These are phyloP conservation scores for Colletotrichum gigasporum DNA, from an alignment of 2,329 filamentous ascomycete genomes.

Conservation along the genomic window DNA sequence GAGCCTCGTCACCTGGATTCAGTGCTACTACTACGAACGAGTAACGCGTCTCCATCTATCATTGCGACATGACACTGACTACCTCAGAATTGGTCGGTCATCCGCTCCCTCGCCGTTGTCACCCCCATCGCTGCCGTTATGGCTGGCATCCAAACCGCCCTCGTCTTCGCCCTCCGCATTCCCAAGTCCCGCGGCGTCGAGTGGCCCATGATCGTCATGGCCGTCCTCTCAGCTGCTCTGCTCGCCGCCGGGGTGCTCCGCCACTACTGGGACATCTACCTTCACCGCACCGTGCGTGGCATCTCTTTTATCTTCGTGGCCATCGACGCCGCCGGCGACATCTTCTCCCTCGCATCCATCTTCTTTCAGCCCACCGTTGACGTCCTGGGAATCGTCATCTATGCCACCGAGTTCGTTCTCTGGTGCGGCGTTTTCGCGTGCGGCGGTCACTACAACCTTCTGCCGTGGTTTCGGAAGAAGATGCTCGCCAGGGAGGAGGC, in stretches of 20 bases:
- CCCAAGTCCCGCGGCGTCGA: constrained; percentile 52
- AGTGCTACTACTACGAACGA: constrained; percentile 53
- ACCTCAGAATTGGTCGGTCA: constrained; percentile 59
- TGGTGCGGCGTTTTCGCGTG: constrained; percentile 75
- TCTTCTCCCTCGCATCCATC: constrained; percentile 73
- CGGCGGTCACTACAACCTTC: constrained; percentile 71
- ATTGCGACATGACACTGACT: constrained; percentile 3
- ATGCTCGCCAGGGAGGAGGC: constrained; percentile 32
- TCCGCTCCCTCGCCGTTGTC: constrained; percentile 58
- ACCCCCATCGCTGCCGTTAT: constrained; percentile 63
- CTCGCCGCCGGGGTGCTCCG: constrained; percentile 72
- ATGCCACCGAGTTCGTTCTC: constrained; percentile 70
- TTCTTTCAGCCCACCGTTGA: constrained; percentile 68
- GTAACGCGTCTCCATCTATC: constrained; percentile 40
- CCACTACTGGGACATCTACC: constrained; percentile 77
- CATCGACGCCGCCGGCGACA: constrained; percentile 74
- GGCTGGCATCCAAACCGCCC: constrained; percentile 65
- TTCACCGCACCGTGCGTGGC: constrained; percentile 71
- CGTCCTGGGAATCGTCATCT: constrained; percentile 72
- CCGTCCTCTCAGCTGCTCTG: constrained; percentile 69
- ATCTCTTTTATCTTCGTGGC: constrained; percentile 78
- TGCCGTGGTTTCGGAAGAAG: constrained; percentile 62
- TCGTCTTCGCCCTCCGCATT: constrained; percentile 66
- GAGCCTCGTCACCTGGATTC: constrained; percentile 54
- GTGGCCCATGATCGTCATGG: constrained; percentile 75